A percentile compares a stretch with the other conserved stretches of the same genome.
Evolutionary conservation across 164 flowering plant species (phyloP).

Genomic region (Chimonanthus praecox): DNA sequence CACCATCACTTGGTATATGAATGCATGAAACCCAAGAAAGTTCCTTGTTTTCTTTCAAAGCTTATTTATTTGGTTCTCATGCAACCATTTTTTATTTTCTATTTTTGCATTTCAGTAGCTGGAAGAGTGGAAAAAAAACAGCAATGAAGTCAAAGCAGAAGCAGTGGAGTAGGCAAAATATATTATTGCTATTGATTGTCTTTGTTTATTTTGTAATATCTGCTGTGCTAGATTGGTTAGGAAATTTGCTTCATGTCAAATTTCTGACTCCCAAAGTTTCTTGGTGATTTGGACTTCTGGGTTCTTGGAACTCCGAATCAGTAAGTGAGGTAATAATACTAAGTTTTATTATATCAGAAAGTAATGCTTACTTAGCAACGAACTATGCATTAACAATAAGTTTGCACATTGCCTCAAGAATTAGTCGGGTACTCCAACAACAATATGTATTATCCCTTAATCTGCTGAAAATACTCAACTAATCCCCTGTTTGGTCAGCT

Average conservation of each 20-base stretch:
- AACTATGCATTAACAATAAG: too few species aligned
- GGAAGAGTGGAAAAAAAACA: conserved; percentile 1
- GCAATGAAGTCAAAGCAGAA: not conserved
- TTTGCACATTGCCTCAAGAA: too few species aligned
- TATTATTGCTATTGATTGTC: not conserved
- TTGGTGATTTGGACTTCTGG: conserved; percentile 5
- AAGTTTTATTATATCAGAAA: too few species aligned
- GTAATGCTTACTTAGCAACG: not conserved
- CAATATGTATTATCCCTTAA: too few species aligned
- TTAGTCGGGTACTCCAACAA: too few species aligned
- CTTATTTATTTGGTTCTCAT: not conserved
- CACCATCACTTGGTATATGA: conserved; percentile 10
- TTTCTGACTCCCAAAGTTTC: not conserved
- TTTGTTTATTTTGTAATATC: conserved; percentile 3
- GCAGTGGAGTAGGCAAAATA: not conserved
- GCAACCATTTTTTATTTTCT: not conserved
- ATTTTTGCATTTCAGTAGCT: not conserved
- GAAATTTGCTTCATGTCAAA: not conserved
- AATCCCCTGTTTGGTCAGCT: too few species aligned
- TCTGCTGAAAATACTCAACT: too few species aligned
- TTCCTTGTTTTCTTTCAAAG: not conserved
- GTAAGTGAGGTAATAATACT: conserved; percentile 6
- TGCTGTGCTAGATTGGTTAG: conserved; percentile 2
- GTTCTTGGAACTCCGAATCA: not conserved
- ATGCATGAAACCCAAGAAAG: not conserved